Percentiles rank a stretch among this genome's conserved stretches.
These are phyloP conservation scores for Botrytis fabae DNA, from an alignment of 2,329 filamentous ascomycete species.

Conservation along the genomic window DNA sequence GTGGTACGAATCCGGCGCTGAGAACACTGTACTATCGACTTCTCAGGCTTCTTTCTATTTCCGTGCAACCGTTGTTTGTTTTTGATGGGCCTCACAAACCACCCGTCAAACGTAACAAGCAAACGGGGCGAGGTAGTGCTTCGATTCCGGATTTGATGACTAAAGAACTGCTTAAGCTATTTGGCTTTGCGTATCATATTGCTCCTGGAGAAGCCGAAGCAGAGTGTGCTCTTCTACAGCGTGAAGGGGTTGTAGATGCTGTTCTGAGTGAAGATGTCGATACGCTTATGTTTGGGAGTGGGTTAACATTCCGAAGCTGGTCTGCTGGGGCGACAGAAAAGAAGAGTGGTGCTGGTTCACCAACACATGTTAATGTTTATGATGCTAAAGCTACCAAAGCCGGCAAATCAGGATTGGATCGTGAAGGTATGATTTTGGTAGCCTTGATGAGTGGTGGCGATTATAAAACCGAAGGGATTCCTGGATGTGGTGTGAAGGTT, in stretches of 20 bases:
- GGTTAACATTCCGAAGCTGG: constrained; percentile 77
- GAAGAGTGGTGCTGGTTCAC: constrained; percentile 60
- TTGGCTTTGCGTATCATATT: constrained; percentile 80
- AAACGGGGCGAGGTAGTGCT: constrained; percentile 62
- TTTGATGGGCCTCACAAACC: constrained; percentile 88
- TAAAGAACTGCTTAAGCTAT: constrained; percentile 79
- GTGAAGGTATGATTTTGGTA: constrained; percentile 89
- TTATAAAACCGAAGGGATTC: constrained; percentile 85
- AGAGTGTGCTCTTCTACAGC: constrained; percentile 86
- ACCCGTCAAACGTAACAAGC: constrained; percentile 83
- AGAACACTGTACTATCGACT: constrained; percentile 92
- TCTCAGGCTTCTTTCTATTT: constrained; percentile 70
- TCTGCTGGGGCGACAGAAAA: constrained; percentile 61
- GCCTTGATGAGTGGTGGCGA: constrained; percentile 95
- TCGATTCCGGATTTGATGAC: constrained; percentile 71
- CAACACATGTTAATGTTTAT: constrained; percentile 86
- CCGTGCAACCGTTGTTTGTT: constrained; percentile 85
- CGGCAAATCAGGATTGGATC: constrained; percentile 61
- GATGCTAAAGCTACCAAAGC: constrained; percentile 59
- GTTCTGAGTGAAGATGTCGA: constrained; percentile 97
- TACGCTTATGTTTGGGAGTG: constrained; percentile 94
- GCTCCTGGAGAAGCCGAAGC: constrained; percentile 95
- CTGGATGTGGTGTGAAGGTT: constrained; percentile 81
- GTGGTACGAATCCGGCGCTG: constrained; percentile 85
- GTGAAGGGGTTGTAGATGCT: constrained; percentile 80